A percentile compares a stretch with the other conserved stretches of the same genome.
These are phyloP conservation scores for Ensete glaucum DNA, from an alignment of 176 grass and related monocot genomes.

Conservation along the genomic window DNA sequence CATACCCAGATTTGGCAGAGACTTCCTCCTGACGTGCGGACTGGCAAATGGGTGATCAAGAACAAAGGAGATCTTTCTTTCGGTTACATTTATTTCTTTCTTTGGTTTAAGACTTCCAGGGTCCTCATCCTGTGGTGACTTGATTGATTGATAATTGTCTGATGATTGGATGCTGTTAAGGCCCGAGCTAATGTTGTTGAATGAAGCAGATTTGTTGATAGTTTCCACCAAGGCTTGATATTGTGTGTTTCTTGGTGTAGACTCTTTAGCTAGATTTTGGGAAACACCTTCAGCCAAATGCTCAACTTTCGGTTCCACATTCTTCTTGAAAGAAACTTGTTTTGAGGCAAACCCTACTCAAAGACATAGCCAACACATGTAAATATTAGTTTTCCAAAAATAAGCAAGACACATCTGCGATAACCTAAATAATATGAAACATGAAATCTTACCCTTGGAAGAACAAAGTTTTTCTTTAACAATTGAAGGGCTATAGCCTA, in stretches of 20 bases:
- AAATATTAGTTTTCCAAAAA: background rate
- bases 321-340: constrained; percentile 64
- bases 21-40: constrained; percentile 32
- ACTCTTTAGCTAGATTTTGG: constrained; percentile 36
- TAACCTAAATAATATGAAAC: background rate
- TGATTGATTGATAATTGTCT: constrained; percentile 39
- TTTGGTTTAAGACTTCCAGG: constrained; percentile 31
- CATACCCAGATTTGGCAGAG: constrained; percentile 33
- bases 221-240: constrained; percentile 25
- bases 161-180: constrained; percentile 24
- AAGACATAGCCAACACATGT: constrained; percentile 13
- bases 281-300: constrained; percentile 37
- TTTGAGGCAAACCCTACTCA: constrained; percentile 50
- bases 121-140: constrained; percentile 33
- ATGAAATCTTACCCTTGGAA: constrained; percentile 46
- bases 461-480: constrained; percentile 44
- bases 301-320: constrained; percentile 61
- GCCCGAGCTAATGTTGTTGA: constrained; percentile 37
- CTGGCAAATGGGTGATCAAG: constrained; percentile 33
- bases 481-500: constrained; percentile 29
- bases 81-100: constrained; percentile 41
- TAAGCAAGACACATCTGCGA: background rate
- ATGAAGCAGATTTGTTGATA: constrained; percentile 45
- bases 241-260: constrained; percentile 33
- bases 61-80: constrained; percentile 51